Percentiles rank a stretch among this genome's conserved stretches.
These are phyloP conservation scores for Cladosporium velox DNA, from an alignment of 2,329 filamentous ascomycete species.

Conservation along the genomic window DNA sequence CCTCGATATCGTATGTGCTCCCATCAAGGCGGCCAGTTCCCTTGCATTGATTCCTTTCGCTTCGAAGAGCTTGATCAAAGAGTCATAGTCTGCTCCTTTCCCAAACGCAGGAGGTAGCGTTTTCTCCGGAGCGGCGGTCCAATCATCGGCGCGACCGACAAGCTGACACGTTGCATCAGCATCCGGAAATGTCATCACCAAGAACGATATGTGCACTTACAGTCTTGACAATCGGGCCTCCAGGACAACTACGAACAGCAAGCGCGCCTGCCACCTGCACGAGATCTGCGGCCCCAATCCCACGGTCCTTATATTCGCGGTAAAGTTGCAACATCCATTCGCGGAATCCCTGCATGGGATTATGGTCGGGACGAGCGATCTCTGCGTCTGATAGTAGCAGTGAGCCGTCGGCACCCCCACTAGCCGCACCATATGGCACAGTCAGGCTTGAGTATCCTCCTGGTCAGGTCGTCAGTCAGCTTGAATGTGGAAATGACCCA, in stretches of 20 bases:
- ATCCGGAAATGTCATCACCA: neutral
- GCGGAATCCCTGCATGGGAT: conserved; percentile 49
- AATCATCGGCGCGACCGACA: conserved; percentile 52
- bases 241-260: conserved; percentile 39
- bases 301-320: conserved; percentile 26
- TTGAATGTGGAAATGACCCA: neutral
- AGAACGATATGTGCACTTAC: neutral
- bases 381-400: conserved; percentile 43
- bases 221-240: conserved; percentile 24
- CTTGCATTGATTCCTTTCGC: conserved; percentile 53
- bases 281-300: conserved; percentile 55
- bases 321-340: conserved; percentile 44
- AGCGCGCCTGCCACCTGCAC: conserved; percentile 52
- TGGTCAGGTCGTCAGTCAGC: neutral
- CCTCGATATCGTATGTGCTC: conserved; percentile 54
- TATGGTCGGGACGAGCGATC: conserved; percentile 42
- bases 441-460: conserved; percentile 24
- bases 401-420: conserved; percentile 45
- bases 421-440: conserved; percentile 28
- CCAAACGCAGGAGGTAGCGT: conserved; percentile 49
- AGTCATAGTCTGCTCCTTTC: conserved; percentile 39
- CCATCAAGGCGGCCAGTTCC: conserved; percentile 57
- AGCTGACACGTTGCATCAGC: conserved; percentile 32
- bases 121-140: conserved; percentile 43
- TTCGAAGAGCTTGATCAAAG: conserved; percentile 50